Percentiles rank a stretch among this genome's conserved stretches.
Evolutionary conservation across 805 yeast species (phyloP).

Genomic region (Saturnispora gosingensis): DNA sequence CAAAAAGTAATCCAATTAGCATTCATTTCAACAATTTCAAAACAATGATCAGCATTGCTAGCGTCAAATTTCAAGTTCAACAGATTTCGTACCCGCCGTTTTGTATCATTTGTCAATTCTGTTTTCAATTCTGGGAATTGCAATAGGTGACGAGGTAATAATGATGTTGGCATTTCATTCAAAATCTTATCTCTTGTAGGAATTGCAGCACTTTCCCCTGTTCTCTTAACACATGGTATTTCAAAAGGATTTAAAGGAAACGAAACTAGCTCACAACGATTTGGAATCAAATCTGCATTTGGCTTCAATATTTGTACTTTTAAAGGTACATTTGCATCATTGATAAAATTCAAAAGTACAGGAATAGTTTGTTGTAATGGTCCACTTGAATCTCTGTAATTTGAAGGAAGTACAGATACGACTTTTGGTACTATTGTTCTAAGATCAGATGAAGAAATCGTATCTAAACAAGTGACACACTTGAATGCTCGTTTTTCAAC

Average conservation of each 20-base stretch:
- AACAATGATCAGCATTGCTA: not conserved
- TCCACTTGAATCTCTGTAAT: not conserved
- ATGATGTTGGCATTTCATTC: not conserved
- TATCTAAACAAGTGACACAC: not conserved
- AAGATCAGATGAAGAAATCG: not conserved
- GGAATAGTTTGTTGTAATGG: not conserved
- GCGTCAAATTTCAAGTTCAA: not conserved
- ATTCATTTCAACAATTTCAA: not conserved
- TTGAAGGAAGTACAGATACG: not conserved
- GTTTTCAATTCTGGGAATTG: not conserved
- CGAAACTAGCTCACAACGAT: not conserved
- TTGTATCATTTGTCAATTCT: not conserved
- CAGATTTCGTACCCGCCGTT: not conserved
- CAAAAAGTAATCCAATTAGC: conserved; percentile 32
- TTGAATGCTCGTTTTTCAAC: conserved; percentile 12
- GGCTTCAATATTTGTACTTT: not conserved
- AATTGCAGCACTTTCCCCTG: not conserved
- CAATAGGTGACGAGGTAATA: not conserved
- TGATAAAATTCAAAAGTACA: not conserved
- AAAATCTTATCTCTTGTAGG: not conserved
- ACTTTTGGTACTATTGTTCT: not conserved
- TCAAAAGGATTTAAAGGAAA: not conserved
- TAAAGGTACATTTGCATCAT: not conserved
- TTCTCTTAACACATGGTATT: not conserved
- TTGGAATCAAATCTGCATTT: not conserved